Base-by-base conservation (phyloP, 495 filamentous ascomycete species). In the Patellaria atrata region DNA sequence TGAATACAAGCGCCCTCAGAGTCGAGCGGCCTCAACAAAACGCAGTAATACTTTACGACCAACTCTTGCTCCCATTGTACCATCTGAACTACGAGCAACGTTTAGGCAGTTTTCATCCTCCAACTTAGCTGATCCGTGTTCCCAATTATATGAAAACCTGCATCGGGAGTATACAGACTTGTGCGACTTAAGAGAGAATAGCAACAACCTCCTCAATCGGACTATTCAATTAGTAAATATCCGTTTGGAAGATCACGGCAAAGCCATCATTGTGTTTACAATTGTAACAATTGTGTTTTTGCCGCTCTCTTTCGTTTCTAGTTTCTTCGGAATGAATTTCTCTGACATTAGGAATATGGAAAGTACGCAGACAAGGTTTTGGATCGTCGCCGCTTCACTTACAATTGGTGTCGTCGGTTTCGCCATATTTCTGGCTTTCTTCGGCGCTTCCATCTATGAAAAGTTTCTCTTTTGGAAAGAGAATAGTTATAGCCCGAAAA, bases 301-400 rank as follows among this genome's bases (percentile, higher is more conserved):
- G 14, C 57, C 57, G 0, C 39, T 60, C 8, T 57, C 51, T 7
- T 60, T 60, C 38, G 47, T 60, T 3, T 45, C 53, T 1, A 52
- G 45, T 22, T 58, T 58, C 35, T 58, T 58, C 33, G 57, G 57
- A 35, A 63, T 63, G 60, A 63, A 63, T 34, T 48, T 58, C 23
- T 24, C 24, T 5, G 60, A 63, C 35, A 61, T 63, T 21, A 38
- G 59, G 3, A 40, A 56, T 36, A 57, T 54, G 47, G 43, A 43
- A 15, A 42, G 37, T 14, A 53, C 37, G 15, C 59, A 63, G 39
- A 18, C 37, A 1, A 29, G 58, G 8, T 63, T 60, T 35, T 63
- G 59, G 59, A 45, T 48, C 9, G 50, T 58, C 3, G 48, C 54
- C 5, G 38, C 45, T 2, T 44, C 45, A 14, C 34, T 58, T 9